phyloP scores from a whole-genome alignment of 306 rosid species.

The Rubus parviflorus region DNA sequence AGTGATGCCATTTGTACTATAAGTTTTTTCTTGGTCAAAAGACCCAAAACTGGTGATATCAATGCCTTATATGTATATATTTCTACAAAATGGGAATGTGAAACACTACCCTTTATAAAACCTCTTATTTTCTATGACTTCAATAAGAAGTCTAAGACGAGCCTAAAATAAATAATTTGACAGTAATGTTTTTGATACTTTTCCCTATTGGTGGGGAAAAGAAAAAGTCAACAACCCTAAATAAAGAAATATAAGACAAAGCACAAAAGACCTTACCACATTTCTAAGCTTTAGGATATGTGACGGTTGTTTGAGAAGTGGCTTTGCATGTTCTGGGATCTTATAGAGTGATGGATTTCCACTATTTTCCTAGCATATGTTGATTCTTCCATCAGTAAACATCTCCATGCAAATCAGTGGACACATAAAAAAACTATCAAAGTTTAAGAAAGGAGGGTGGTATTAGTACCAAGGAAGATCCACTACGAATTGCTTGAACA shows the following conservation, averaged over 20 bases:
- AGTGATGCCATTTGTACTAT: background rate
- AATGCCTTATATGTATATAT: background rate
- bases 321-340: conserved; percentile 78
- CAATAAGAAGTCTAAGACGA: background rate
- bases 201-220: background rate
- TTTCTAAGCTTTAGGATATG: conserved; percentile 68
- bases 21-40: background rate
- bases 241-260: background rate
- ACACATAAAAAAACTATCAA: conserved; percentile 6
- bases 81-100: background rate
- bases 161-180: background rate
- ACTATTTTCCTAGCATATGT: conserved; percentile 52
- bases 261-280: conserved; percentile 59
- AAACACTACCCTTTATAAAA: background rate
- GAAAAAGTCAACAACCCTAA: background rate
- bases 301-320: conserved; percentile 72
- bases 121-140: background rate
- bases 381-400: conserved; percentile 17
- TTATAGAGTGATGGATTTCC: conserved; percentile 48
- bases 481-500: conserved; percentile 60
- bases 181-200: background rate
- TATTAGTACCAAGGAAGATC: conserved; percentile 46
- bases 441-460: conserved; percentile 2
- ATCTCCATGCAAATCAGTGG: conserved; percentile 15
- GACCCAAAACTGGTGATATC: background rate